These are phyloP conservation scores for Cephaloascus fragrans DNA, from an alignment of 805 yeast genomes.

Conservation along the genomic window DNA sequence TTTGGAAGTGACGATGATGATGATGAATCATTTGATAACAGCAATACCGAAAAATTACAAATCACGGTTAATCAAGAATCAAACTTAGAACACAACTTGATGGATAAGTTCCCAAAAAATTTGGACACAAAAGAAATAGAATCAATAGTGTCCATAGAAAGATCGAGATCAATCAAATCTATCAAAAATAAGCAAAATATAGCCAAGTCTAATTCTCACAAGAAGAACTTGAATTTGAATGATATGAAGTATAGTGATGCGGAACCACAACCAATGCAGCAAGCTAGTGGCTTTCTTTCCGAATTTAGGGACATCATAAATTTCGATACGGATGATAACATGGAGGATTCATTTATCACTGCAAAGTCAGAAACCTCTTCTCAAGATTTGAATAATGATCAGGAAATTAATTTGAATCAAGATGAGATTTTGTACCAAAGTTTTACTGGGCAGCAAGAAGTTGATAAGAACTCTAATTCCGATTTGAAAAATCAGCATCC, in stretches of 20 bases:
- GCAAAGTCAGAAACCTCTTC: neutral
- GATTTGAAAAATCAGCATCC: too few species aligned
- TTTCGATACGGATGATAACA: neutral
- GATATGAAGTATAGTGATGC: slow-evolving; percentile 13
- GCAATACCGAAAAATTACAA: too few species aligned
- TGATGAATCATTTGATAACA: neutral
- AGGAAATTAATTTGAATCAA: too few species aligned
- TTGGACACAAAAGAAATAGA: slow-evolving; percentile 61
- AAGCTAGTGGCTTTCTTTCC: too few species aligned
- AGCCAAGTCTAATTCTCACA: slow-evolving; percentile 11
- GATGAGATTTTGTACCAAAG: too few species aligned
- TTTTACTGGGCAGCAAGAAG: neutral
- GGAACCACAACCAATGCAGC: too few species aligned
- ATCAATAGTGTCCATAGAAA: slow-evolving; percentile 62
- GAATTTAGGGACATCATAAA: neutral
- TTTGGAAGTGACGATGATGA: neutral
- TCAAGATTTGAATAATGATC: neutral
- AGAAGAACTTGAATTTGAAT: slow-evolving; percentile 6
- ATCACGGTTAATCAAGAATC: neutral
- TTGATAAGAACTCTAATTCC: neutral
- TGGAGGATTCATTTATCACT: neutral
- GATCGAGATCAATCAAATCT: slow-evolving; percentile 52
- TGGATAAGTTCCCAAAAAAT: slow-evolving; percentile 48
- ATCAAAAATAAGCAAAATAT: slow-evolving; percentile 15
- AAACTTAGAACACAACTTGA: neutral